A percentile compares a stretch with the other conserved stretches of the same genome.
These are phyloP conservation scores for Apophysomyces ossiformis DNA, from an alignment of 371 early-diverging fungal genomes.

Conservation along the genomic window DNA sequence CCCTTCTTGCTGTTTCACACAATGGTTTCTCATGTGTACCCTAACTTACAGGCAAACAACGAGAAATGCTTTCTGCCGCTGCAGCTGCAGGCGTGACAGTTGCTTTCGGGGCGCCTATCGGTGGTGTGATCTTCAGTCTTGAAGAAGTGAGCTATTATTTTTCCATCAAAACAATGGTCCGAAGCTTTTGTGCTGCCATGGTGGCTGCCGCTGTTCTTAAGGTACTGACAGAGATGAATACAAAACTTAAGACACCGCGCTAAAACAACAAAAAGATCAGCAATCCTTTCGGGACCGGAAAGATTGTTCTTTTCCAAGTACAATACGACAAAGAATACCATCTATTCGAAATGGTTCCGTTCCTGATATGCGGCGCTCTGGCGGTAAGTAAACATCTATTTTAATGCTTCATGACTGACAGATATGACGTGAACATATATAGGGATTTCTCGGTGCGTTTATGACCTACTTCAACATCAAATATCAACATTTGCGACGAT, in stretches of 20 bases:
- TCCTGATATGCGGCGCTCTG: slow-evolving; percentile 79
- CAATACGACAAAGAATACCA: slow-evolving; percentile 86
- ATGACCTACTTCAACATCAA: slow-evolving; percentile 74
- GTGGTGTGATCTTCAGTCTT: slow-evolving; percentile 89
- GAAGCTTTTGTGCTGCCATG: slow-evolving; percentile 91
- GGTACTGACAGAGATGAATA: slow-evolving; percentile 40
- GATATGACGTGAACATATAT: slow-evolving; percentile 16
- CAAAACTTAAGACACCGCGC: not conserved
- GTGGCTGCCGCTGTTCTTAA: slow-evolving; percentile 84
- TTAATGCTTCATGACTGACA: slow-evolving; percentile 19
- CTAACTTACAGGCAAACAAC: slow-evolving; percentile 50
- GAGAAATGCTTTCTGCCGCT: slow-evolving; percentile 89
- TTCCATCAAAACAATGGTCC: slow-evolving; percentile 89
- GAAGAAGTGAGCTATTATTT: slow-evolving; percentile 93
- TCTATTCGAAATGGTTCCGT: slow-evolving; percentile 85
- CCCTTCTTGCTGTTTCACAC: not conserved
- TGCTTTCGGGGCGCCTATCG: slow-evolving; percentile 92
- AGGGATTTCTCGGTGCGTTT: slow-evolving; percentile 89
- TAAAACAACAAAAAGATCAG: slow-evolving; percentile 50
- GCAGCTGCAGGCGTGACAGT: slow-evolving; percentile 94
- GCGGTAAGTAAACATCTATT: slow-evolving; percentile 60
- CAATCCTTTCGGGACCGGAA: slow-evolving; percentile 90
- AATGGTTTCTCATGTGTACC: not conserved
- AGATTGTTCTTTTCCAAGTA: slow-evolving; percentile 92
- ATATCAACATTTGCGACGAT: slow-evolving; percentile 67